A percentile compares a stretch with the other conserved stretches of the same genome.
These are phyloP conservation scores for Cylindrotheca fusiformis DNA, from an alignment of 108 stramenopile species.

Conservation along the genomic window DNA sequence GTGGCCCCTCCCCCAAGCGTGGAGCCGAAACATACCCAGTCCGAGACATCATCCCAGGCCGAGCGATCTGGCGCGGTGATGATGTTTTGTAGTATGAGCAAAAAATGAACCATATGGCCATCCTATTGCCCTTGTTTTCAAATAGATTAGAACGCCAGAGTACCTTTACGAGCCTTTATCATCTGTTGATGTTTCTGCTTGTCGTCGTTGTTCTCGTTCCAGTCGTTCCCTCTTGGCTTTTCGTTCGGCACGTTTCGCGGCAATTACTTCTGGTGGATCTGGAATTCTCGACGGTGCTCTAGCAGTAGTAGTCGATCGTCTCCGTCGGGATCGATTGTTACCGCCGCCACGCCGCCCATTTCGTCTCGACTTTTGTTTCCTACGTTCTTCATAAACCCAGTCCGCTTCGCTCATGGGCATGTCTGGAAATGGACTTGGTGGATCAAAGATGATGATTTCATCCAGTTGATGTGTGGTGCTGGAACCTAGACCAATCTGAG, in stretches of 20 bases:
- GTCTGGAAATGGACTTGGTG: constrained; percentile 51
- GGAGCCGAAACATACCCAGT: constrained; percentile 51
- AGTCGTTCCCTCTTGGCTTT: constrained; percentile 46
- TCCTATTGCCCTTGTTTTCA: too few relatives aligned
- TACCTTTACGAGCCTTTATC: too few relatives aligned
- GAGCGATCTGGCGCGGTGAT: constrained; percentile 5
- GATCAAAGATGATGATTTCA: constrained; percentile 11
- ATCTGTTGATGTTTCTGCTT: not conserved
- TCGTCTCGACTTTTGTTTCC: constrained; percentile 57
- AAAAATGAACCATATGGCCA: too few relatives aligned
- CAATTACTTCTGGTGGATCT: constrained; percentile 47
- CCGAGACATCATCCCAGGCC: not conserved
- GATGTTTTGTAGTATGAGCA: too few relatives aligned
- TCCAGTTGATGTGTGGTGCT: not conserved
- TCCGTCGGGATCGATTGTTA: constrained; percentile 1
- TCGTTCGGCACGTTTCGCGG: constrained; percentile 41
- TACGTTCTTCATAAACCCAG: constrained; percentile 71
- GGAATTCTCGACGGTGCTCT: constrained; percentile 28
- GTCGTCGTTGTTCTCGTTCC: constrained; percentile 18
- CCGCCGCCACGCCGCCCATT: constrained; percentile 21
- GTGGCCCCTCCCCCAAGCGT: constrained; percentile 51
- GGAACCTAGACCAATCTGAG: constrained; percentile 37
- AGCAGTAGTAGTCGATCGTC: not conserved
- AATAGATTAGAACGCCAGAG: too few relatives aligned
- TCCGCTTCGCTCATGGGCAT: constrained; percentile 75